Evolutionary conservation across 768 basidiomycete genomes (phyloP).

Genomic region (Paxillus involutus): DNA sequence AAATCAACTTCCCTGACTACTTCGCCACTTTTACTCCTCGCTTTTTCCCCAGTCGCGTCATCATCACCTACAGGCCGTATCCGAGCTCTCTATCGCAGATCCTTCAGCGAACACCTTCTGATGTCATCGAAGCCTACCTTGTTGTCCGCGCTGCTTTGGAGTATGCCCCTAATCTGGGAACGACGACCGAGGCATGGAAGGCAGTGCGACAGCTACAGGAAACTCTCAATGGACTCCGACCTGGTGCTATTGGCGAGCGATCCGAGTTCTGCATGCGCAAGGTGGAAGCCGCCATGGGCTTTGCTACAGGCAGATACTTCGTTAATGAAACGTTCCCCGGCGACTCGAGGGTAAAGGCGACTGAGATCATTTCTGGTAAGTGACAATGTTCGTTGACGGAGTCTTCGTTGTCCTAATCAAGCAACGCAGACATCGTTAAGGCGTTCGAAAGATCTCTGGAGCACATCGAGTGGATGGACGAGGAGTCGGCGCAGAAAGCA

Average conservation of each 20-base stretch:
- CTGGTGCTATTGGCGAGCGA: conserved; percentile 81
- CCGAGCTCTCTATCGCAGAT: conserved; percentile 64
- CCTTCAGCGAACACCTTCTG: conserved; percentile 61
- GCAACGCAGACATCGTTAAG: conserved; percentile 64
- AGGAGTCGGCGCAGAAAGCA: conserved; percentile 75
- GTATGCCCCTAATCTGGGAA: conserved; percentile 71
- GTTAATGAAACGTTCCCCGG: conserved; percentile 81
- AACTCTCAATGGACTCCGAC: conserved; percentile 78
- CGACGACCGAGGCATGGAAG: conserved; percentile 76
- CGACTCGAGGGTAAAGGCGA: conserved; percentile 76
- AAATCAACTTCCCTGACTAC: conserved; percentile 84
- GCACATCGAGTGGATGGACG: conserved; percentile 89
- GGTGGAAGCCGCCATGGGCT: conserved; percentile 79
- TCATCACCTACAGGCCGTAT: conserved; percentile 84
- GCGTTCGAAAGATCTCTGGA: conserved; percentile 80
- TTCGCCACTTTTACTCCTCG: conserved; percentile 83
- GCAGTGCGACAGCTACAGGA: conserved; percentile 71
- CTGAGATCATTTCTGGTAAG: conserved; percentile 77
- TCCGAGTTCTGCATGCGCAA: conserved; percentile 77
- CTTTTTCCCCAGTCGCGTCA: conserved; percentile 69
- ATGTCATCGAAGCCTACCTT: conserved; percentile 86
- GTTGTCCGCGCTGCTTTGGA: conserved; percentile 70
- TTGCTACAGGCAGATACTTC: conserved; percentile 86
- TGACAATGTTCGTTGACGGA: background rate
- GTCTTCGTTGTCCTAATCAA: conserved; percentile 1